Evolutionary conservation across 306 rosid genomes (phyloP), one percentile per base, ranked within the genome.

Genomic region (Calophaca sinica): DNA sequence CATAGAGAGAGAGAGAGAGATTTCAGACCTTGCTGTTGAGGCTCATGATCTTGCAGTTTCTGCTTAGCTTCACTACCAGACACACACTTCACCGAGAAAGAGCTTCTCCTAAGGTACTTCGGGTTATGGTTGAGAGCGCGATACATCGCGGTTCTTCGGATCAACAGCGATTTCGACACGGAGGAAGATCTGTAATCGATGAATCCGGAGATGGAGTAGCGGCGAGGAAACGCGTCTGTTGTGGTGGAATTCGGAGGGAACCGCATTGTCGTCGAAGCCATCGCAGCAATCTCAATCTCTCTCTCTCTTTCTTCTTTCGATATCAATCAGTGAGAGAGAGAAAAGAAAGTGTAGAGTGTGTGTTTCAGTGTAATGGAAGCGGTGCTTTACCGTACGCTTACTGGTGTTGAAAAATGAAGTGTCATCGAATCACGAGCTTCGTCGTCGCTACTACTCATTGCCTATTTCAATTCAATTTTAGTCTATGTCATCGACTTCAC

Each of bases 181-280:
- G 81, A 71, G 54, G 78, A 81, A 62, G 80, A 72, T 62, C 78
- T 71, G n/a, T 69, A 60, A 65, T 63, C 83, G 60, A 88, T 46
- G 53, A 90, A 14, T 36, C 72, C 69, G 14, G 90, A 72, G 54
- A 78, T 35, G 9, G 94, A 81, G 50, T 79, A 77, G 70, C 84
- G 62, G n/a, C 75, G 83, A 42, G 83, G 65, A 68, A 78, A 62
- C 2, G 92, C 57, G 50, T 73, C 80, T 3, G 82, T 39, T 49
- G 74, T 10, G 68, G 75, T 60, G 70, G 80, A 75, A 38, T 73
- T 82, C 7, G 84, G 69, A 6, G 96, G 80, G 51, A 90, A 85
- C 12, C 84, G 96, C 73, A 90, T 84, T 80, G 89, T 81, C 33
- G 87, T 79, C 5, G 88, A 83, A 8, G 91, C 93, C 97, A 90